Evolutionary conservation across 495 filamentous ascomycete species (phyloP).

Genomic region (Podospora pseudocomata): DNA sequence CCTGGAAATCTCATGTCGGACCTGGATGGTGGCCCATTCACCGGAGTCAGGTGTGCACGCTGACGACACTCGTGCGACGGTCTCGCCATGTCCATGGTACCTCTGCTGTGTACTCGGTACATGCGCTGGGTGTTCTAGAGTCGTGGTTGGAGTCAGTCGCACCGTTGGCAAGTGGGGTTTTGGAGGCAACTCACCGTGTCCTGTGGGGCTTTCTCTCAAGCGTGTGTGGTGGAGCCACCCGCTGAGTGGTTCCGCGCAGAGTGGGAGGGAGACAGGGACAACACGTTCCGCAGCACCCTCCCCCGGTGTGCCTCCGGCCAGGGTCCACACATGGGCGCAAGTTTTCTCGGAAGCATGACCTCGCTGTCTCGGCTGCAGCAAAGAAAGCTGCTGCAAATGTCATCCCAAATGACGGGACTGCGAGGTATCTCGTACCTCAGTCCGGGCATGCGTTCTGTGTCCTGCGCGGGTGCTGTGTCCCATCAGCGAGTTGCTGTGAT

Average conservation of each 20-base stretch:
- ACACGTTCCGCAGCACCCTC: background rate
- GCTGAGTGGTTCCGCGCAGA: background rate
- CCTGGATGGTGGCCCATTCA: background rate
- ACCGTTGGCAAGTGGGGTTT: conserved; percentile 23
- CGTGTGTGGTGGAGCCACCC: background rate
- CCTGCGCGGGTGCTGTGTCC: background rate
- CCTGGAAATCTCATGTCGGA: conserved; percentile 3
- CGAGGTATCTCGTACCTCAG: background rate
- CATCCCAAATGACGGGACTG: conserved; percentile 14
- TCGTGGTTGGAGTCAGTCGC: conserved; percentile 28
- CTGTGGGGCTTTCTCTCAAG: conserved; percentile 9
- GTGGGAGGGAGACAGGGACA: conserved; percentile 8
- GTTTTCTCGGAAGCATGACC: conserved; percentile 17
- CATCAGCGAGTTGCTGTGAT: conserved; percentile 6
- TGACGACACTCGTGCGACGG: conserved; percentile 33
- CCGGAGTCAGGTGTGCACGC: conserved; percentile 25
- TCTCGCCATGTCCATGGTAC: conserved; percentile 22
- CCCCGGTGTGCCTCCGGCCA: background rate
- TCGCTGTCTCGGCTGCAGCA: conserved; percentile 16
- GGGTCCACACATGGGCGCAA: conserved; percentile 14
- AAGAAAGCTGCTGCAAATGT: conserved; percentile 10
- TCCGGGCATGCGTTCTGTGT: background rate
- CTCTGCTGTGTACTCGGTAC: conserved; percentile 14
- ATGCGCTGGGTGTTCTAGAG: conserved; percentile 22
- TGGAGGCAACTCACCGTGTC: conserved; percentile 23